These are phyloP conservation scores for Solanum tarijense DNA, from an alignment of 257 asterid genomes.

Conservation along the genomic window DNA sequence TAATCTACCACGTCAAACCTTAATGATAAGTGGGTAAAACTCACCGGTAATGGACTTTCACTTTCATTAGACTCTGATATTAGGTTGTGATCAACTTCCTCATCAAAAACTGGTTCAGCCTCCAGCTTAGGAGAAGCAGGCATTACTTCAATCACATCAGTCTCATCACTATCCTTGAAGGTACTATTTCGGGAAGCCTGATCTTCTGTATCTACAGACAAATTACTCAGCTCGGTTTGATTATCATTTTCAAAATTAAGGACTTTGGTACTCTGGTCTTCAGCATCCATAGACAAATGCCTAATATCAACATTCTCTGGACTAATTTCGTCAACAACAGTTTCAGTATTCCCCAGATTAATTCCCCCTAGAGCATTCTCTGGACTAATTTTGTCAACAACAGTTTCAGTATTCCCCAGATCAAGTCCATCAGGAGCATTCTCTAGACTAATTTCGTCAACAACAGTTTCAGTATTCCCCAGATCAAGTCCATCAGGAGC, in stretches of 20 bases:
- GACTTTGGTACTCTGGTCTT: neutral
- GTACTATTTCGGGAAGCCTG: slow-evolving; percentile 3
- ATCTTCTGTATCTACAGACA: slow-evolving; percentile 10
- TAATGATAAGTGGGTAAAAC: slow-evolving; percentile 1
- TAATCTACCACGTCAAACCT: neutral
- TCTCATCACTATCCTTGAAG: slow-evolving; percentile 17
- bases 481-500: neutral
- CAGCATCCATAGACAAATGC: neutral
- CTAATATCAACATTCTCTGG: neutral
- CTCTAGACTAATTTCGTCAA: neutral
- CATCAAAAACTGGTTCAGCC: slow-evolving; percentile 23
- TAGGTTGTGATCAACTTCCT: slow-evolving; percentile 16
- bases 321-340: neutral
- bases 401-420: too few relatives aligned
- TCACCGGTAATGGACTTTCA: slow-evolving; percentile 29
- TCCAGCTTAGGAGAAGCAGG: slow-evolving; percentile 18
- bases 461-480: slow-evolving; percentile 7
- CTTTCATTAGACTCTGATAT: slow-evolving; percentile 14
- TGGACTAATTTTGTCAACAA: too few relatives aligned
- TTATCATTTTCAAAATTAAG: neutral
- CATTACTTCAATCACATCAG: slow-evolving; percentile 1
- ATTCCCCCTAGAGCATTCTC: neutral
- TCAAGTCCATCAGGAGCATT: neutral
- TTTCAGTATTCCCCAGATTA: slow-evolving; percentile 2
- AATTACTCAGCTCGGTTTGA: neutral